A percentile compares a stretch with the other conserved stretches of the same genome.
Evolutionary conservation across 2,329 filamentous ascomycete species (phyloP).

Genomic region (Epicoccum nigrum): DNA sequence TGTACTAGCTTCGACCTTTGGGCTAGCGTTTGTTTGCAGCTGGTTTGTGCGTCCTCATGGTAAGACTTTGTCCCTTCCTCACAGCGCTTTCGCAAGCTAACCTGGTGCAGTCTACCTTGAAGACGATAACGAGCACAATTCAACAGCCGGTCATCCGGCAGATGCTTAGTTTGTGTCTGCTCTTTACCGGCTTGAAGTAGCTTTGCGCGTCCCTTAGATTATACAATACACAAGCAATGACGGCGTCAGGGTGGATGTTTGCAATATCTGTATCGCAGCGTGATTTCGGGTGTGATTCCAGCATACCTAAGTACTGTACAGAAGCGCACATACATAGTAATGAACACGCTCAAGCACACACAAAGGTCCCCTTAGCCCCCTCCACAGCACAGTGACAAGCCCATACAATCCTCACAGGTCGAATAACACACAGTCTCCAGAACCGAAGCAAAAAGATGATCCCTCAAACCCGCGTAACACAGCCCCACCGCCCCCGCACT

Average conservation of each 20-base stretch:
- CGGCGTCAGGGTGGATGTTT: background rate
- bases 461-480: background rate
- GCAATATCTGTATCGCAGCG: background rate
- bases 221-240: background rate
- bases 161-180: constrained; percentile 3
- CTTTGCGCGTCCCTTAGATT: background rate
- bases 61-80: constrained; percentile 52
- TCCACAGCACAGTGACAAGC: too few species aligned
- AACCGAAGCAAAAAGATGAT: background rate
- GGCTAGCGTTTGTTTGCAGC: constrained; percentile 67
- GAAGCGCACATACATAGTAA: background rate
- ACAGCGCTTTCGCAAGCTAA: constrained; percentile 25
- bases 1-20: constrained; percentile 71
- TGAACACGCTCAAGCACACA: background rate
- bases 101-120: constrained; percentile 8
- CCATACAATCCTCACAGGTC: too few species aligned
- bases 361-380: too few species aligned
- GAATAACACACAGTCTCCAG: too few species aligned
- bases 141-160: background rate
- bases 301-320: background rate
- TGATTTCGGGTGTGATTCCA: background rate
- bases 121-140: constrained; percentile 2
- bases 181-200: background rate
- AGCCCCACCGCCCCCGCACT: background rate
- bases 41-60: constrained; percentile 76